Conservation (phyloP, 169 alveolate genomes). For the Cryptosporidium meleagridis region DNA sequence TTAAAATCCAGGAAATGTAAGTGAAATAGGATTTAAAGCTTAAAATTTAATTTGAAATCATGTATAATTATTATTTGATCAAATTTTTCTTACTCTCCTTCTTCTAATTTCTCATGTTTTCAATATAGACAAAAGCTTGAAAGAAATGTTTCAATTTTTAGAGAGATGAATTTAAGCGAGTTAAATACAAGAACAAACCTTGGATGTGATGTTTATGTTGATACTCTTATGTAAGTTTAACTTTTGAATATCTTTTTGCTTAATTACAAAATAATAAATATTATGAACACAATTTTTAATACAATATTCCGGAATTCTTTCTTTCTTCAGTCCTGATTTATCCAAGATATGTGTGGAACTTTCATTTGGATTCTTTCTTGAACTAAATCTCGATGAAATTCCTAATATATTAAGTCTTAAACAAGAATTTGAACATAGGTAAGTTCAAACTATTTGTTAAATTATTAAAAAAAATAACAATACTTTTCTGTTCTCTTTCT, state of each 20-base stretch:
- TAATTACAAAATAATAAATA: not conserved
- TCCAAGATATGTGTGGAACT: constrained; percentile 47
- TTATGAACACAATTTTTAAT: not conserved
- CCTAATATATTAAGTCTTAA: constrained; percentile 41
- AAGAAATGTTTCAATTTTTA: constrained; percentile 49
- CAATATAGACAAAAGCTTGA: constrained; percentile 45
- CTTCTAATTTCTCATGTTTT: not conserved
- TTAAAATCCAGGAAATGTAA: constrained; percentile 70
- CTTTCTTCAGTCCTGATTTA: constrained; percentile 24
- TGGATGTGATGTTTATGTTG: constrained; percentile 67
- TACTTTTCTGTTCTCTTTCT: too few relatives aligned
- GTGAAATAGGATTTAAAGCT: not conserved
- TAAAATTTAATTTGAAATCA: too few relatives aligned
- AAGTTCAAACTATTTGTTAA: constrained; percentile 9
- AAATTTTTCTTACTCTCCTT: too few relatives aligned
- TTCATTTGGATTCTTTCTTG: constrained; percentile 64
- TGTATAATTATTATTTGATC: not conserved
- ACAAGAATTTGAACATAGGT: constrained; percentile 59
- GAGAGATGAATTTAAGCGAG: constrained; percentile 39
- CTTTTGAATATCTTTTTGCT: not conserved
- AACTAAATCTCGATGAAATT: constrained; percentile 38
- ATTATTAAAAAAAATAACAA: not conserved
- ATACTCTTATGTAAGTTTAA: constrained; percentile 59
- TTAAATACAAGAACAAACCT: constrained; percentile 53
- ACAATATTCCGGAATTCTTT: not conserved